A percentile compares a stretch with the other conserved stretches of the same genome.
Conservation (phyloP, 2,329 filamentous ascomycete species). For the Alternaria dauci region DNA sequence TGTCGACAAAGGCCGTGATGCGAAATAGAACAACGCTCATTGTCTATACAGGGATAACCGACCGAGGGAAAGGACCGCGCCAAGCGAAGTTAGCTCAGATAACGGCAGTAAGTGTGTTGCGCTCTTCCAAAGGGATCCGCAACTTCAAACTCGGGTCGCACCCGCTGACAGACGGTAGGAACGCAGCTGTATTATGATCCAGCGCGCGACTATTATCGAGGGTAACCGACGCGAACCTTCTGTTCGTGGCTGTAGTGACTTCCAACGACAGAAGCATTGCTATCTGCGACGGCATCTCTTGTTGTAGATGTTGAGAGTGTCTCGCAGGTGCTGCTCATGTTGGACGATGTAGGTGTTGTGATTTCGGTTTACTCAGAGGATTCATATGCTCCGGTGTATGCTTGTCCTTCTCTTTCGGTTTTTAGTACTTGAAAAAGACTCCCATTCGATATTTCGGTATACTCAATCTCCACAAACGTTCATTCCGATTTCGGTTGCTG, state of each 20-base stretch:
- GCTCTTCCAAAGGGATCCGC: not conserved
- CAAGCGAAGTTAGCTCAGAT: not conserved
- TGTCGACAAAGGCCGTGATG: not conserved
- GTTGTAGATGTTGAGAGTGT: constrained; percentile 33
- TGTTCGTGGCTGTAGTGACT: not conserved
- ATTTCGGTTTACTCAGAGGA: constrained; percentile 9
- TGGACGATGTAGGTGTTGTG: constrained; percentile 17
- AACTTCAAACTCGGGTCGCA: not conserved
- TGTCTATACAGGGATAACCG: constrained; percentile 44
- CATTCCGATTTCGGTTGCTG: not conserved
- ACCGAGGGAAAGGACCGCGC: constrained; percentile 13
- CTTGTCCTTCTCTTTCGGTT: not conserved
- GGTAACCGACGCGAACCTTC: constrained; percentile 3
- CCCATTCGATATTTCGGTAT: not conserved
- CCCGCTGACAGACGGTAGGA: constrained; percentile 15
- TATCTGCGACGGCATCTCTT: constrained; percentile 7
- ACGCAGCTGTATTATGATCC: constrained; percentile 35
- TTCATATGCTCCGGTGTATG: constrained; percentile 10
- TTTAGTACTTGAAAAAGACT: not conserved
- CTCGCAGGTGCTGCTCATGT: not conserved
- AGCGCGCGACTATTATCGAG: constrained; percentile 32
- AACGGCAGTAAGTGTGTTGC: constrained; percentile 5
- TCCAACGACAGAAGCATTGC: not conserved
- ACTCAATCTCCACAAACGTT: not conserved
- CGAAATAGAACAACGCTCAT: not conserved